These are phyloP conservation scores for Neoscytalidium dimidiatum DNA, from an alignment of 2,329 filamentous ascomycete genomes.

Conservation along the genomic window DNA sequence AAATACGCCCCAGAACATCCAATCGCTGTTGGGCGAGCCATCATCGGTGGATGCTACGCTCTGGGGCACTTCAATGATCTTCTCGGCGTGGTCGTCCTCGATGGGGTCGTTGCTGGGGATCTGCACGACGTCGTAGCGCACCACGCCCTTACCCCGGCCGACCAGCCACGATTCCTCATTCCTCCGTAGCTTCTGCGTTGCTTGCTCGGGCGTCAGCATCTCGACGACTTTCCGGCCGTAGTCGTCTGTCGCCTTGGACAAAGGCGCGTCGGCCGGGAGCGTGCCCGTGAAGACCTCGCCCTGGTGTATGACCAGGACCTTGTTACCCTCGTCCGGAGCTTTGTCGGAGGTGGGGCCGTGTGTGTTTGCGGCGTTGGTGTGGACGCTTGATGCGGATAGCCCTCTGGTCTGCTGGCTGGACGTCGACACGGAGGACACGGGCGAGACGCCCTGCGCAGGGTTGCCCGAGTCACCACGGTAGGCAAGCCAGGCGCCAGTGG, in stretches of 20 bases:
- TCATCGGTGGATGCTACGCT: constrained; percentile 57
- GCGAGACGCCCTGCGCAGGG: constrained; percentile 20
- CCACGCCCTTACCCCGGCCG: constrained; percentile 84
- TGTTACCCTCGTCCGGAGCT: constrained; percentile 57
- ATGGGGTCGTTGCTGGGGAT: constrained; percentile 96
- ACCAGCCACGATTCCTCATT: constrained; percentile 92
- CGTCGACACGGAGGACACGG: constrained; percentile 22
- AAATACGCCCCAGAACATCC: constrained; percentile 99
- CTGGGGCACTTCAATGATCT: constrained; percentile 87
- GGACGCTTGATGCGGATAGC: constrained; percentile 30
- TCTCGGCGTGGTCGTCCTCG: constrained; percentile 97
- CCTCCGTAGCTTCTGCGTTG: constrained; percentile 81
- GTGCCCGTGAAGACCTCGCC: constrained; percentile 88
- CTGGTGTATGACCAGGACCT: constrained; percentile 82
- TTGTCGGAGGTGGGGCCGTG: constrained; percentile 31
- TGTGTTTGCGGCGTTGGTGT: constrained; percentile 25
- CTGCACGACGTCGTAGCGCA: constrained; percentile 93
- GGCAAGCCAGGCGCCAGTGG: constrained; percentile 75
- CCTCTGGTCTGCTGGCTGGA: constrained; percentile 32
- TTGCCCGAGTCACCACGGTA: constrained; percentile 52
- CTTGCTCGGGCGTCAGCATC: constrained; percentile 95
- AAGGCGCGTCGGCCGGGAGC: constrained; percentile 79
- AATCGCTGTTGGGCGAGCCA: constrained; percentile 69
- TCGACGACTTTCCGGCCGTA: constrained; percentile 84
- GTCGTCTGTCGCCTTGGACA: constrained; percentile 85